Conservation (phyloP, 176 grass and related monocot species). For the Oryza nivara region DNA sequence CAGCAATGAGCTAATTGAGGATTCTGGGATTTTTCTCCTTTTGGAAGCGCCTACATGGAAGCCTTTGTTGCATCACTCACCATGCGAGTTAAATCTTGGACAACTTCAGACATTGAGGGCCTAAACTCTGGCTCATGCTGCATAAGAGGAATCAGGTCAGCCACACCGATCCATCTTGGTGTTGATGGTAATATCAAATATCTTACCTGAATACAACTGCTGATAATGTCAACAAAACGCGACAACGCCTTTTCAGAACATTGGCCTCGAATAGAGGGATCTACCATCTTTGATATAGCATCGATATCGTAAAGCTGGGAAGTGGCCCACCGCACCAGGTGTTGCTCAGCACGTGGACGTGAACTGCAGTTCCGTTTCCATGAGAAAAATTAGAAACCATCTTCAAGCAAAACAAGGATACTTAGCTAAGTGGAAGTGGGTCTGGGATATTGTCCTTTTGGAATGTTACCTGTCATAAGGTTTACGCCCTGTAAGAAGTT, state of each 20-base stretch:
- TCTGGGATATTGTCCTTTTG: not conserved
- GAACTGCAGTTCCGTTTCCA: slow-evolving; percentile 58
- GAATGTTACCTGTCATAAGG: slow-evolving; percentile 80
- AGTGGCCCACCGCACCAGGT: slow-evolving; percentile 92
- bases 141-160: slow-evolving; percentile 21
- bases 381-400: slow-evolving; percentile 17
- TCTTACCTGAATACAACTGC: slow-evolving; percentile 84
- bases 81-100: slow-evolving; percentile 80
- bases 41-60: slow-evolving; percentile 47
- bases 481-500: slow-evolving; percentile 92
- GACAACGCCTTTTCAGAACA: slow-evolving; percentile 87
- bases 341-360: slow-evolving; percentile 79
- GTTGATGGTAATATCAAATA: slow-evolving; percentile 1
- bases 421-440: not conserved
- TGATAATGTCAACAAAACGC: slow-evolving; percentile 83
- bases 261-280: slow-evolving; percentile 76
- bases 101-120: slow-evolving; percentile 91
- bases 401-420: slow-evolving; percentile 36
- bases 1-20: not conserved
- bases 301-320: slow-evolving; percentile 86
- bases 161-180: not conserved
- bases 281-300: slow-evolving; percentile 81
- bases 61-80: slow-evolving; percentile 52
- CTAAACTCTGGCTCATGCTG: slow-evolving; percentile 84
- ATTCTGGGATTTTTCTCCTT: not conserved